phyloP scores from a whole-genome alignment of 345 rosid species.

The Dipteronia dyeriana region DNA sequence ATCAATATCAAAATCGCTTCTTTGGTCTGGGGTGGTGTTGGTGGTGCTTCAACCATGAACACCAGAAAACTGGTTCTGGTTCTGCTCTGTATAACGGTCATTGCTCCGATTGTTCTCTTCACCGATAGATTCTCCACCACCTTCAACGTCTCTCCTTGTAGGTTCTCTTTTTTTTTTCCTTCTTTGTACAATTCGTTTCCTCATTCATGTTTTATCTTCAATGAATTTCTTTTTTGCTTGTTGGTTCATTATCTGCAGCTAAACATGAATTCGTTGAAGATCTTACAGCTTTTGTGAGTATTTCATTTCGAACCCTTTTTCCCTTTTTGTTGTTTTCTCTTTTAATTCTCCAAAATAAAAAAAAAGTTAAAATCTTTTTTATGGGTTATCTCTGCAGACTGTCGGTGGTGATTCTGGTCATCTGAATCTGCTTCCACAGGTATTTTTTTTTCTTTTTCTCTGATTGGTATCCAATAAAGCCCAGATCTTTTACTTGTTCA shows the following conservation, averaged over 20 bases:
- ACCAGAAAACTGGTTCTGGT: constrained; percentile 62
- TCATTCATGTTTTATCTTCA: neutral
- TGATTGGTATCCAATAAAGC: neutral
- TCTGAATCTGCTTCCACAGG: constrained; percentile 79
- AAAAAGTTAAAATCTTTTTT: constrained; percentile 9
- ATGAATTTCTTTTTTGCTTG: neutral
- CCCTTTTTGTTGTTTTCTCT: neutral
- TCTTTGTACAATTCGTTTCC: neutral
- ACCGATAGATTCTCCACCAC: constrained; percentile 50
- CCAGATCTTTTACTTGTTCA: constrained; percentile 31
- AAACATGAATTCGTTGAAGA: constrained; percentile 69
- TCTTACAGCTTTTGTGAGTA: constrained; percentile 62
- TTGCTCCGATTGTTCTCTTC: constrained; percentile 80
- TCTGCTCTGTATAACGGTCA: constrained; percentile 65
- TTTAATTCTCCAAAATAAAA: neutral
- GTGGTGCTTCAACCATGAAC: constrained; percentile 44
- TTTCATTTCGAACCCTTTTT: neutral
- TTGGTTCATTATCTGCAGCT: constrained; percentile 42
- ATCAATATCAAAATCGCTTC: neutral
- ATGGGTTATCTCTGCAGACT: constrained; percentile 43
- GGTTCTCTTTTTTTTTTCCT: constrained; percentile 11
- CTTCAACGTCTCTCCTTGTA: constrained; percentile 51
- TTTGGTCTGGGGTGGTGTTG: neutral
- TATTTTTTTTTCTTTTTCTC: constrained; percentile 18
- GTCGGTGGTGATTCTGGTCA: constrained; percentile 51